phyloP scores from a whole-genome alignment of 345 rosid genomes.

The Ceriops tagal region DNA sequence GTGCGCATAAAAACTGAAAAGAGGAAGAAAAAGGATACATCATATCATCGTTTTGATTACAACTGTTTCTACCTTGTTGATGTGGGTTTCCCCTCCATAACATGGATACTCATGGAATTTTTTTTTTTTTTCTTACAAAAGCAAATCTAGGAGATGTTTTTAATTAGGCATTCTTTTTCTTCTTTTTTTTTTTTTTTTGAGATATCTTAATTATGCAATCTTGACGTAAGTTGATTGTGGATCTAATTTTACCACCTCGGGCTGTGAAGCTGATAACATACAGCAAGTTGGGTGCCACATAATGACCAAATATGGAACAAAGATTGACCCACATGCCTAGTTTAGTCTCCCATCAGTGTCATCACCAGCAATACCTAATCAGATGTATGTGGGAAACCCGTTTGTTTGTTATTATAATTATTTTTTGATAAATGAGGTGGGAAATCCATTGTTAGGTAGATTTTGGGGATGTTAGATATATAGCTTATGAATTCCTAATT shows the following conservation, averaged over 20 bases:
- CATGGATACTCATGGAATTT: too few species aligned
- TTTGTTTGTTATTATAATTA: too few species aligned
- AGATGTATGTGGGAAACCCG: not conserved
- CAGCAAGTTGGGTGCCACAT: not conserved
- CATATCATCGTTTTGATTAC: not conserved
- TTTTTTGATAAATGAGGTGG: too few species aligned
- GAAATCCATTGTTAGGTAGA: not conserved
- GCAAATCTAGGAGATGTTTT: too few species aligned
- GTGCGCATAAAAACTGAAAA: too few species aligned
- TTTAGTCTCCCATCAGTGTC: slow-evolving; percentile 24
- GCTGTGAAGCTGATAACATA: not conserved
- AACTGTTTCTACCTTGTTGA: not conserved
- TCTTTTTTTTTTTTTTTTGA: not conserved
- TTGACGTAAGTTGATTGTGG: not conserved
- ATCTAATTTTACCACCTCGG: not conserved
- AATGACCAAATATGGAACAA: slow-evolving; percentile 18
- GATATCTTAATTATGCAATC: not conserved
- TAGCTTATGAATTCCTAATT: not conserved
- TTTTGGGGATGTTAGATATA: not conserved
- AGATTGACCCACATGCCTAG: slow-evolving; percentile 2
- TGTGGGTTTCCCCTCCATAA: not conserved
- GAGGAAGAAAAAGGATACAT: too few species aligned
- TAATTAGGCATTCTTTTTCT: not conserved
- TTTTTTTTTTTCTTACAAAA: too few species aligned
- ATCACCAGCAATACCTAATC: slow-evolving; percentile 22